phyloP scores from a whole-genome alignment of 257 asterid genomes.

The Forsythia viridissima region DNA sequence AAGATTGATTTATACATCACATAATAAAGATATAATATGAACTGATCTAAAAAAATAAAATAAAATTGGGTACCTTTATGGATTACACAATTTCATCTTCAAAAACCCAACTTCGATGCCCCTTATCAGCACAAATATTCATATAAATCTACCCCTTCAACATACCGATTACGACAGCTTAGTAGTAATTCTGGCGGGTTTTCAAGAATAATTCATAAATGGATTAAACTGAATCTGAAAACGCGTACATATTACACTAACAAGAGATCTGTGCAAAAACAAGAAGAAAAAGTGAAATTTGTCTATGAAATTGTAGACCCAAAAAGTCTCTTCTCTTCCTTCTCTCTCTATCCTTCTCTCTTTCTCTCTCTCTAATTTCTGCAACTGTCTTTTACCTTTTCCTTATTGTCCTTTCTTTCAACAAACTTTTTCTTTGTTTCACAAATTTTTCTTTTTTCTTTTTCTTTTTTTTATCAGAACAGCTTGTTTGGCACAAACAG shows the following conservation, averaged over 20 bases:
- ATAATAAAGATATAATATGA: background rate
- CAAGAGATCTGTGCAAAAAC: constrained; percentile 37
- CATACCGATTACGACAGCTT: constrained; percentile 23
- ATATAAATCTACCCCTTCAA: constrained; percentile 10
- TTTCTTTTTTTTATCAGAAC: background rate
- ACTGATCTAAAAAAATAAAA: background rate
- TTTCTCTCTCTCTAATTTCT: background rate
- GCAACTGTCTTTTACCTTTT: constrained; percentile 32
- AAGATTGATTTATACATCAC: constrained; percentile 7
- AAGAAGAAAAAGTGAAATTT: constrained; percentile 5
- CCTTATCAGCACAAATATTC: constrained; percentile 7
- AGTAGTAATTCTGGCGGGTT: background rate
- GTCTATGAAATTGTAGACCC: constrained; percentile 27
- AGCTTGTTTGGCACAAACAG: constrained; percentile 7
- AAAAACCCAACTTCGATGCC: background rate
- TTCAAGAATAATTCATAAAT: background rate
- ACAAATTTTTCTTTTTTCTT: background rate
- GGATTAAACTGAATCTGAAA: constrained; percentile 18
- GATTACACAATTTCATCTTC: constrained; percentile 33
- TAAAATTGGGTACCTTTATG: constrained; percentile 22
- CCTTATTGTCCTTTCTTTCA: constrained; percentile 24
- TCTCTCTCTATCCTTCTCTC: constrained; percentile 11
- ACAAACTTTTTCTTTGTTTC: constrained; percentile 25
- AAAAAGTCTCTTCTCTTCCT: constrained; percentile 19
- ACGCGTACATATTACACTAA: background rate